A percentile compares a stretch with the other conserved stretches of the same genome.
Conservation (phyloP, 352 stramenopile species). For the Aphanomyces euteiches region DNA sequence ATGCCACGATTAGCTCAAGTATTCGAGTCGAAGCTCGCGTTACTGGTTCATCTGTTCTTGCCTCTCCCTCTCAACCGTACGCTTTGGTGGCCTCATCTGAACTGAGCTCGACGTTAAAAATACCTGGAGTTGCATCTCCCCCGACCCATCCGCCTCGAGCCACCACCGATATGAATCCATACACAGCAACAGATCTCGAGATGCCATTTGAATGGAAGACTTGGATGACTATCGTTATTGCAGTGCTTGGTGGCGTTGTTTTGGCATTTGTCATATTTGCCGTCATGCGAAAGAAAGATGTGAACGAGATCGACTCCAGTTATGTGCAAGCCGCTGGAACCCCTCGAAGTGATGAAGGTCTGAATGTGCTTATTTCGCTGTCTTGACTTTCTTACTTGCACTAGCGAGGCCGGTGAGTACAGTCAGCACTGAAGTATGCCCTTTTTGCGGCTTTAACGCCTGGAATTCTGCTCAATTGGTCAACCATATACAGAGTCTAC, state of each 20-base stretch:
- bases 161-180: too few relatives aligned
- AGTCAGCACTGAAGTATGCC: conserved; percentile 43
- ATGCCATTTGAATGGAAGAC: conserved; percentile 37
- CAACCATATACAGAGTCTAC: conserved; percentile 59
- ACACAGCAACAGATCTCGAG: neutral
- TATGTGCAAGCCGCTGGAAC: neutral
- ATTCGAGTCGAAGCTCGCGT: conserved; percentile 72
- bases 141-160: neutral
- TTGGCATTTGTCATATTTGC: conserved; percentile 47
- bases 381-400: neutral
- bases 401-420: neutral
- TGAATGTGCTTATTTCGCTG: neutral
- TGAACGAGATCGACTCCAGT: neutral
- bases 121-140: neutral
- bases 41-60: conserved; percentile 57
- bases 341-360: conserved; percentile 21
- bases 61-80: conserved; percentile 56
- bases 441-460: conserved; percentile 55
- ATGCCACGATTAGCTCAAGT: conserved; percentile 31
- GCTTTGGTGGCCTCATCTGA: conserved; percentile 79
- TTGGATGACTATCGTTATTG: conserved; percentile 53
- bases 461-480: conserved; percentile 57
- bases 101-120: neutral
- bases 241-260: conserved; percentile 38
- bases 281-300: conserved; percentile 35